These are phyloP conservation scores for Cyclocybe cylindracea DNA, from an alignment of 768 basidiomycete genomes.

Conservation along the genomic window DNA sequence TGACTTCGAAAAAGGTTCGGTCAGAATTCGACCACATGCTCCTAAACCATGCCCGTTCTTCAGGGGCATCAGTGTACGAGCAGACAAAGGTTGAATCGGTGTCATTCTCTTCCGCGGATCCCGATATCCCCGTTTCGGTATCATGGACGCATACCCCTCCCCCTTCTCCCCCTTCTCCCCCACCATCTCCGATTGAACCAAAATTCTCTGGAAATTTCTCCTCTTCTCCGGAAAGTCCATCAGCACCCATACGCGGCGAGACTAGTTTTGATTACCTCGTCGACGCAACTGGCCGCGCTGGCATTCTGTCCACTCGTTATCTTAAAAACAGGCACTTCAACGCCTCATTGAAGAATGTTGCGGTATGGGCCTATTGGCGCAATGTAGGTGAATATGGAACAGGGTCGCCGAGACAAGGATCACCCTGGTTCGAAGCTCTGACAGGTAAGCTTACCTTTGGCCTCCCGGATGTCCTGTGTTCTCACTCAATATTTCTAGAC, in stretches of 20 bases:
- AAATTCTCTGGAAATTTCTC: slow-evolving; percentile 25
- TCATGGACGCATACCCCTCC: slow-evolving; percentile 51
- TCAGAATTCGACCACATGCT: slow-evolving; percentile 65
- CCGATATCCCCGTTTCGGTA: slow-evolving; percentile 50
- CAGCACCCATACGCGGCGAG: slow-evolving; percentile 37
- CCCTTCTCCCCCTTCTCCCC: slow-evolving; percentile 39
- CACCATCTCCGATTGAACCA: slow-evolving; percentile 36
- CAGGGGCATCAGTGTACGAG: slow-evolving; percentile 55
- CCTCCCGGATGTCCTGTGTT: neutral
- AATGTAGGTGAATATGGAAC: slow-evolving; percentile 51
- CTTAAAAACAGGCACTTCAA: slow-evolving; percentile 72
- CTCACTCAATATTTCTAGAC: slow-evolving; percentile 34
- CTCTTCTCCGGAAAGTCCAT: slow-evolving; percentile 8
- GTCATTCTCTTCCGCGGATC: slow-evolving; percentile 40
- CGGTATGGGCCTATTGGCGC: slow-evolving; percentile 79
- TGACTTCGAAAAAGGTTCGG: slow-evolving; percentile 38
- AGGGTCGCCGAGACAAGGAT: slow-evolving; percentile 51
- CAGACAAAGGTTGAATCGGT: slow-evolving; percentile 52
- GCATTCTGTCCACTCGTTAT: slow-evolving; percentile 68
- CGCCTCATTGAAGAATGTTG: slow-evolving; percentile 69
- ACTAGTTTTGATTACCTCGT: slow-evolving; percentile 69
- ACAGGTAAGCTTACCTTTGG: slow-evolving; percentile 43
- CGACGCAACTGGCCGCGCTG: slow-evolving; percentile 75
- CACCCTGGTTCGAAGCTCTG: slow-evolving; percentile 73
- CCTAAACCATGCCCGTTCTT: slow-evolving; percentile 53